Percentiles rank a stretch among this genome's conserved stretches.
Conservation (phyloP, 345 rosid genomes). For the Murraya paniculata region DNA sequence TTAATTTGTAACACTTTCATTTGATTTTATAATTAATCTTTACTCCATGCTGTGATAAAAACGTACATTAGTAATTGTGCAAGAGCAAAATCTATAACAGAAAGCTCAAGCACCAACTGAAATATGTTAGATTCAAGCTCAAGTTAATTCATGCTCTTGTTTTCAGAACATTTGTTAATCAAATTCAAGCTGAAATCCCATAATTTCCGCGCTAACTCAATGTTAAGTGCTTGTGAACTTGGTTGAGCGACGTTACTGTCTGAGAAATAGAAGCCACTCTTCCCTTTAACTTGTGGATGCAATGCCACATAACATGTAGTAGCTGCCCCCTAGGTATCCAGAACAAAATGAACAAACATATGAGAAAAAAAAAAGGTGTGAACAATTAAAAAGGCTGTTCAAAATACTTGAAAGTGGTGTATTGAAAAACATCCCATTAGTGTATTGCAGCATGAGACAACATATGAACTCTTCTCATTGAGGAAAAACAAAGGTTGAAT, state of each 20-base stretch:
- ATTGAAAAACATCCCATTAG: slow-evolving; percentile 11
- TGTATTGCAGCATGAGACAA: neutral
- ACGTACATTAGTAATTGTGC: too few relatives aligned
- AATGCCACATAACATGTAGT: slow-evolving; percentile 75
- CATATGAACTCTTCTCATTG: too few relatives aligned
- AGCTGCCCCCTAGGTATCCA: slow-evolving; percentile 62
- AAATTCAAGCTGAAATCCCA: slow-evolving; percentile 71
- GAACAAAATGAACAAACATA: neutral
- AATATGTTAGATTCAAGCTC: neutral
- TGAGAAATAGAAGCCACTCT: slow-evolving; percentile 56
- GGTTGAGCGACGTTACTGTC: slow-evolving; percentile 53
- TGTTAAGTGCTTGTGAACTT: slow-evolving; percentile 40
- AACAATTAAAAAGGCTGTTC: neutral
- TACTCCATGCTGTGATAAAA: too few relatives aligned
- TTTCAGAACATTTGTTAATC: slow-evolving; percentile 12
- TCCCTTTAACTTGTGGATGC: slow-evolving; percentile 64
- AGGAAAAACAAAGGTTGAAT: too few relatives aligned
- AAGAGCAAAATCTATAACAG: too few relatives aligned
- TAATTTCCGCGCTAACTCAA: slow-evolving; percentile 49
- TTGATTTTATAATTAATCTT: too few relatives aligned
- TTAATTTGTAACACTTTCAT: too few relatives aligned
- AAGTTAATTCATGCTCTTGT: neutral
- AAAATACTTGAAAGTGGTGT: slow-evolving; percentile 15
- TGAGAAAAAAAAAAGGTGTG: too few relatives aligned
- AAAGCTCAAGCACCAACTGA: too few relatives aligned